Percentiles rank a stretch among this genome's conserved stretches.
These are phyloP conservation scores for Pythium volutum DNA, from an alignment of 352 stramenopile species.

Conservation along the genomic window DNA sequence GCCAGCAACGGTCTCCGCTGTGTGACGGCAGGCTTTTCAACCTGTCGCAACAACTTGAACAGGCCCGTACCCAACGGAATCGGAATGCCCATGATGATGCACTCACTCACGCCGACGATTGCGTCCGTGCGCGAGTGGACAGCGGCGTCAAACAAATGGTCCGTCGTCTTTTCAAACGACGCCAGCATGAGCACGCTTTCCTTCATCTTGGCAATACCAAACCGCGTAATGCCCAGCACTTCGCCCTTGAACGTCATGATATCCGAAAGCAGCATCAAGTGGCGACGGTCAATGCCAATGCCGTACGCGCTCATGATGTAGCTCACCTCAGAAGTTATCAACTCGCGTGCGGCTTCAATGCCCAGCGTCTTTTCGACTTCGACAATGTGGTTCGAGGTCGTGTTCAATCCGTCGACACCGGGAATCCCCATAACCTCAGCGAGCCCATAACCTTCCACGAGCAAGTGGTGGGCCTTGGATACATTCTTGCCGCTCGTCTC, in stretches of 20 bases:
- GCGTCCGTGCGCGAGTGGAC: slow-evolving; percentile 96
- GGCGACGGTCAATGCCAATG: slow-evolving; percentile 98
- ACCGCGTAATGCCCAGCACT: slow-evolving; percentile 90
- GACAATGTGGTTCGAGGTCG: slow-evolving; percentile 99
- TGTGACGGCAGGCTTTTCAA: slow-evolving; percentile 69
- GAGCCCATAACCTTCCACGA: slow-evolving; percentile 98
- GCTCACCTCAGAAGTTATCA: slow-evolving; percentile 97
- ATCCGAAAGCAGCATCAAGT: slow-evolving; percentile 98
- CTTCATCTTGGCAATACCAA: slow-evolving; percentile 99
- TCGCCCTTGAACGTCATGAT: slow-evolving; percentile 99
- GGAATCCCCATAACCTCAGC: slow-evolving; percentile 97
- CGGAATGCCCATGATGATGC: slow-evolving; percentile 99
- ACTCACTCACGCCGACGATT: slow-evolving; percentile 99
- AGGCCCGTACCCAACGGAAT: slow-evolving; percentile 98
- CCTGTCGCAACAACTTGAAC: slow-evolving; percentile 94
- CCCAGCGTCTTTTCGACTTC: slow-evolving; percentile 96
- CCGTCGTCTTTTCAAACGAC: slow-evolving; percentile 99
- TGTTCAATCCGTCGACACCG: slow-evolving; percentile 95
- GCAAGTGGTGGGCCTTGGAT: slow-evolving; percentile 91
- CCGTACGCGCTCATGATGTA: slow-evolving; percentile 99
- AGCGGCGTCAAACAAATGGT: slow-evolving; percentile 99
- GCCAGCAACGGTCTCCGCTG: slow-evolving; percentile 58
- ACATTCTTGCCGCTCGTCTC: slow-evolving; percentile 67
- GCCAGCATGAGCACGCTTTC: slow-evolving; percentile 99
- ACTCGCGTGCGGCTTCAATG: slow-evolving; percentile 97